Evolutionary conservation across 2,329 filamentous ascomycete genomes (phyloP).

Genomic region (Cordyceps cicadae): DNA sequence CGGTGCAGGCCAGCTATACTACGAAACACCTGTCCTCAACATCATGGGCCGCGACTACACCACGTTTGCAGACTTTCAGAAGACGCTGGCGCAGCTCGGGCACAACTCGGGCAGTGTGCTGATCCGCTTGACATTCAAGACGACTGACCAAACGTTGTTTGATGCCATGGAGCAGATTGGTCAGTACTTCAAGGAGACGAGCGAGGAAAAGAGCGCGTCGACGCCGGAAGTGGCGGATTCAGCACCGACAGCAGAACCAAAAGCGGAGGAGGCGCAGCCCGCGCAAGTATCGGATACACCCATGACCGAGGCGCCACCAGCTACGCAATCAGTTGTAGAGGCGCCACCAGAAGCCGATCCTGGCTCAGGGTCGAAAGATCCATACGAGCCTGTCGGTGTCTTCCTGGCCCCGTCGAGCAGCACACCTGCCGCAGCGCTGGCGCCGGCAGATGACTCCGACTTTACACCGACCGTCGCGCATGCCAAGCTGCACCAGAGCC

Average conservation of each 20-base stretch:
- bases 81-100: slow-evolving; percentile 78
- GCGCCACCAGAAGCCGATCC: slow-evolving; percentile 6
- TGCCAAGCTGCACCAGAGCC: slow-evolving; percentile 65
- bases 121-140: slow-evolving; percentile 67
- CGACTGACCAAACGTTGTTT: slow-evolving; percentile 69
- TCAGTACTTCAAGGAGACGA: slow-evolving; percentile 57
- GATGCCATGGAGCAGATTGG: slow-evolving; percentile 79
- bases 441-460: slow-evolving; percentile 60
- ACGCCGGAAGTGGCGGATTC: slow-evolving; percentile 2
- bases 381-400: slow-evolving; percentile 53
- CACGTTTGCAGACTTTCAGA: slow-evolving; percentile 74
- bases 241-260: background rate
- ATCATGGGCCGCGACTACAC: slow-evolving; percentile 74
- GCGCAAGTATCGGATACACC: background rate
- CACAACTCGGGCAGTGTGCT: slow-evolving; percentile 77
- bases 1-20: slow-evolving; percentile 70
- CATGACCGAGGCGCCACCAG: background rate
- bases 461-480: slow-evolving; percentile 69
- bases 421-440: slow-evolving; percentile 66
- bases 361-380: slow-evolving; percentile 18
- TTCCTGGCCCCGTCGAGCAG: slow-evolving; percentile 69
- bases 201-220: slow-evolving; percentile 32
- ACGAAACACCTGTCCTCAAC: slow-evolving; percentile 78
- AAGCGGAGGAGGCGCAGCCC: slow-evolving; percentile 6
- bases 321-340: background rate